Evolutionary conservation across 129 eudicot species (phyloP), one percentile per base, ranked within the genome.

Genomic region (Kitagawia praeruptora): DNA sequence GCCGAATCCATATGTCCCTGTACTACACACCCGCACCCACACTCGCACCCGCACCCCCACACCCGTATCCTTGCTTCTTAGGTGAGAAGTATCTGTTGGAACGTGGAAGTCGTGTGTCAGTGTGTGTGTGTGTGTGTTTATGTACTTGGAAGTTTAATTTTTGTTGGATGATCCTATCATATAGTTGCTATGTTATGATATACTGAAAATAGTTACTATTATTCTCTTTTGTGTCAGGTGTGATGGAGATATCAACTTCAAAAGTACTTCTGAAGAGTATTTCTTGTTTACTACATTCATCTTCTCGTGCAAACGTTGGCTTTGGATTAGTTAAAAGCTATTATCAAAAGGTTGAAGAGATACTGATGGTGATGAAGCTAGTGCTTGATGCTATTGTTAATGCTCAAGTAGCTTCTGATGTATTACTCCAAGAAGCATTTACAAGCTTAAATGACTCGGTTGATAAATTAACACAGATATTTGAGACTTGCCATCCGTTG

Each of bases 161-260:
- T 41, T 72, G 53, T 73, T 42, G 37, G 27, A 41, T 73, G 53
- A n/a, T 73, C 13, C 37, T 9, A 13, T 14, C 41, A 4, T 45
- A 11, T 31, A 31, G 76, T 40, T 73, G 46, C 51, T 12, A 13
- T 23, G 12, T 42, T 8, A 19, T 27, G 31, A 47, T 61, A 63
- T 78, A 2, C 12, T 63, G 40, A 4, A 70, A 25, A 15, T 77
- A 66, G 74, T 78, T 47, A 6, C 34, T 31, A 31, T 51, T 7
- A 2, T 44, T 44, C 47, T 83, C 42, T 25, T 16, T 54, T n/a
- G 80, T 38, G 48, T 44, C 89, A 89, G 93, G 91, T 77, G 77
- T 76, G 83, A 94, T 94, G 97, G 97, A 94, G 93, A 92, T 90
- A 81, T 85, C 97, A 78, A 51, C 85, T 82, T 75, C 89, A 77